Conservation (phyloP, 2,329 filamentous ascomycete genomes). For the Didymella lethalis region DNA sequence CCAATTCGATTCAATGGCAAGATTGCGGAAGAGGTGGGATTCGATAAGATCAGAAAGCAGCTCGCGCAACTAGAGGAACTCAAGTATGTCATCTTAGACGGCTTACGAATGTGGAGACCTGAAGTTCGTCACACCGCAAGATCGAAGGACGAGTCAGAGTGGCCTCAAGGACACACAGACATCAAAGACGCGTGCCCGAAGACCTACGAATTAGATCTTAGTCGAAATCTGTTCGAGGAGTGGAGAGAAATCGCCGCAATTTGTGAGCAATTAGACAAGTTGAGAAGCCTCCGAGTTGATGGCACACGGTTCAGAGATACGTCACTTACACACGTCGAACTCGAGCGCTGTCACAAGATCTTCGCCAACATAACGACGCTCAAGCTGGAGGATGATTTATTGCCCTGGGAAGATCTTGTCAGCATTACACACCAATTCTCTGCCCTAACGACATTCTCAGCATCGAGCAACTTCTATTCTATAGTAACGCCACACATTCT, state of each 20-base stretch:
- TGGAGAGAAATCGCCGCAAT: conserved; percentile 74
- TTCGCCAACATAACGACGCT: conserved; percentile 55
- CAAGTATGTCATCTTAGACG: conserved; percentile 82
- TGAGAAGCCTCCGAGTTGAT: conserved; percentile 74
- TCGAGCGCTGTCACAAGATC: conserved; percentile 31
- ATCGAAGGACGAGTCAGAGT: conserved; percentile 26
- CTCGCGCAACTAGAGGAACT: conserved; percentile 81
- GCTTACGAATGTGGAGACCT: conserved; percentile 65
- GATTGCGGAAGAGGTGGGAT: conserved; percentile 90
- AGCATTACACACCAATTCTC: conserved; percentile 61
- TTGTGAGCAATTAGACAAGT: conserved; percentile 70
- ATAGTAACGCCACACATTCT: conserved; percentile 51
- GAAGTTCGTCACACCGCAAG: conserved; percentile 31
- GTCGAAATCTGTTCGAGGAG: conserved; percentile 78
- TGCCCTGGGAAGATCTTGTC: conserved; percentile 51
- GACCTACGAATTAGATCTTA: conserved; percentile 79
- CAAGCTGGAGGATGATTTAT: conserved; percentile 58
- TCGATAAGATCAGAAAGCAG: conserved; percentile 86
- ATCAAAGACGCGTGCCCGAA: conserved; percentile 66
- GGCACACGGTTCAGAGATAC: conserved; percentile 72
- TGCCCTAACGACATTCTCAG: conserved; percentile 61
- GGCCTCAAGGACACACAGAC: conserved; percentile 50
- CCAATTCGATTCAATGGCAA: conserved; percentile 79
- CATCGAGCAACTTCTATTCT: conserved; percentile 50
- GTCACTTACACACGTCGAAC: conserved; percentile 35